These are phyloP conservation scores for Russula brevipes DNA, from an alignment of 768 basidiomycete genomes.

Conservation along the genomic window DNA sequence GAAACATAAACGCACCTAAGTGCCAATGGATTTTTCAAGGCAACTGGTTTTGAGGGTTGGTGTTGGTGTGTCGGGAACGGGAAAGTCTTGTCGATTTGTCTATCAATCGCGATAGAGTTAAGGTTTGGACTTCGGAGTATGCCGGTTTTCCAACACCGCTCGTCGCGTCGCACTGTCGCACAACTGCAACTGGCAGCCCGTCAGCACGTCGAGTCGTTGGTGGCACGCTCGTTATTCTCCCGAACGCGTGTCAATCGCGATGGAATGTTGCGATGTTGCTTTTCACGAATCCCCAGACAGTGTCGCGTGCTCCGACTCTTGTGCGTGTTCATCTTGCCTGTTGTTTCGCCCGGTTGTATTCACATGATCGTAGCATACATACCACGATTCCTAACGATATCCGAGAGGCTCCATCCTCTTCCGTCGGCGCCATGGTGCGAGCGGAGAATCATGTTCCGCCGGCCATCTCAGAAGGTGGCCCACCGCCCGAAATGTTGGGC, in stretches of 20 bases:
- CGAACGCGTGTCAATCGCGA: slow-evolving; percentile 38
- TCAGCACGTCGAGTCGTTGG: slow-evolving; percentile 1
- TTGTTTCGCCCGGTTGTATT: neutral
- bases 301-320: slow-evolving; percentile 34
- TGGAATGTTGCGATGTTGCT: slow-evolving; percentile 80
- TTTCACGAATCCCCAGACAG: slow-evolving; percentile 35
- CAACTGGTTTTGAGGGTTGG: slow-evolving; percentile 36
- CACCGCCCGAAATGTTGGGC: neutral
- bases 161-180: neutral
- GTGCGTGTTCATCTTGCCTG: neutral
- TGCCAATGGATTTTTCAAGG: slow-evolving; percentile 98
- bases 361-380: neutral
- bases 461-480: neutral
- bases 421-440: neutral
- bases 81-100: slow-evolving; percentile 4
- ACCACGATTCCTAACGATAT: neutral
- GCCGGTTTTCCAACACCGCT: neutral
- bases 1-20: slow-evolving; percentile 47
- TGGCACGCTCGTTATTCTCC: neutral
- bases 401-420: neutral
- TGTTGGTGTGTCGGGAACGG: slow-evolving; percentile 10
- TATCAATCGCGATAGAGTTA: slow-evolving; percentile 18
- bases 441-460: neutral
- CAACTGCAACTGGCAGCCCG: neutral
- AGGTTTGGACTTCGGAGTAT: slow-evolving; percentile 8